Percentiles rank a stretch among this genome's conserved stretches.
phyloP scores from a whole-genome alignment of 2,329 filamentous ascomycete genomes.

The Aspergillus sp. region DNA sequence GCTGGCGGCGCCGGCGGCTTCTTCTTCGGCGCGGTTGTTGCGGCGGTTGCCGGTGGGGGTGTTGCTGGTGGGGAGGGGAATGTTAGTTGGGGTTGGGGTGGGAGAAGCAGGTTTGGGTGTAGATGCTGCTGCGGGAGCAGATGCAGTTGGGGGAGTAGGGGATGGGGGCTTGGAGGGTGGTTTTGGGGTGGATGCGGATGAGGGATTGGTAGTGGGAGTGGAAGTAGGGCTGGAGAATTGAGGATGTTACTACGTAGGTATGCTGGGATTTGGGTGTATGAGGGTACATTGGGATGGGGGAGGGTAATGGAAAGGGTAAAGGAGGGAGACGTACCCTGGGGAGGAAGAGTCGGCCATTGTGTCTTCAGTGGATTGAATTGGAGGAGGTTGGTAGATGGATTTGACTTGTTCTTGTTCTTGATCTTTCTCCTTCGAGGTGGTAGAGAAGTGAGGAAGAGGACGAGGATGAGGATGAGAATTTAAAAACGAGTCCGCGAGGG shows the following conservation, averaged over 20 bases:
- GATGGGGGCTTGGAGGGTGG: background rate
- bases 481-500: too few species aligned
- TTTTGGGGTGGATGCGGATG: background rate
- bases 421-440: background rate
- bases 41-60: background rate
- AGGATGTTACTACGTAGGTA: background rate
- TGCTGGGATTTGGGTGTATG: background rate
- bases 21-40: background rate
- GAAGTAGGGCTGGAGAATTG: background rate
- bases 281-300: too few species aligned
- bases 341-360: background rate
- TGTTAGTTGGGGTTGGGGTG: background rate
- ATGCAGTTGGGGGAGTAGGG: background rate
- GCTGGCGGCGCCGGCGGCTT: background rate
- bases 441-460: background rate
- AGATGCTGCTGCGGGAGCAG: background rate
- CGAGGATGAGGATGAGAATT: background rate
- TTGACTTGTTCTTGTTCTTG: background rate
- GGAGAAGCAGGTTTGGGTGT: background rate
- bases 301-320: background rate
- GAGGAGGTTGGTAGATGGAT: background rate
- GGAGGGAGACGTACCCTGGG: background rate
- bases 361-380: background rate
- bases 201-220: background rate
- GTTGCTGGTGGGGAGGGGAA: background rate